Conservation (phyloP, 495 filamentous ascomycete species). For the Penicillium ochrochloron region DNA sequence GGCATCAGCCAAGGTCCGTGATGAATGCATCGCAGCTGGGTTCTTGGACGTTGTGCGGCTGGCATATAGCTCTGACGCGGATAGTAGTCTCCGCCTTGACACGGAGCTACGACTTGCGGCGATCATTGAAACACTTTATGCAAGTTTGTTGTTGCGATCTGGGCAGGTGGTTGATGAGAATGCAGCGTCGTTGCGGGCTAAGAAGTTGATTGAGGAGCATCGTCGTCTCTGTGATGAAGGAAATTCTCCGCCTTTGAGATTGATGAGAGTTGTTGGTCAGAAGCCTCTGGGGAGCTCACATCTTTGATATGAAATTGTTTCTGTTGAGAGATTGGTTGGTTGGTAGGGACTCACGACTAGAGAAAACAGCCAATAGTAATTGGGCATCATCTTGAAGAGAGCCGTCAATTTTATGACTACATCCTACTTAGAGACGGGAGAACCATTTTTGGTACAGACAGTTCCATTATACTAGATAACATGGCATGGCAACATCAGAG, state of each 20-base stretch:
- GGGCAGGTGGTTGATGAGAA: constrained; percentile 12
- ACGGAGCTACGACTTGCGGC: constrained; percentile 14
- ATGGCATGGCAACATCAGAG: neutral
- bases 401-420: too few species aligned
- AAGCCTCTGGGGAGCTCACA: constrained; percentile 3
- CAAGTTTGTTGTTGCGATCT: constrained; percentile 19
- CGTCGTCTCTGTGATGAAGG: constrained; percentile 13
- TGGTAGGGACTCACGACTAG: neutral
- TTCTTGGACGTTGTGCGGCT: constrained; percentile 12
- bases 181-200: constrained; percentile 7
- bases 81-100: constrained; percentile 11
- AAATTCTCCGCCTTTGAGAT: constrained; percentile 16
- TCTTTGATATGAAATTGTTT: neutral
- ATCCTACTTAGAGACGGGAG: neutral
- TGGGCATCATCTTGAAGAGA: too few species aligned
- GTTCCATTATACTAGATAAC: constrained; percentile 9
- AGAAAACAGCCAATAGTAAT: neutral
- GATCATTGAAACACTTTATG: constrained; percentile 20
- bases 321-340: neutral
- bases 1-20: constrained; percentile 18
- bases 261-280: constrained; percentile 23
- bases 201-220: constrained; percentile 17
- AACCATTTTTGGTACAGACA: neutral
- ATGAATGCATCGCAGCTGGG: constrained; percentile 14
- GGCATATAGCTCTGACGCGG: constrained; percentile 12